Evolutionary conservation across 768 basidiomycete species (phyloP), one percentile per base, ranked within the genome.

Genomic region (Fomitopsis pulvina): DNA sequence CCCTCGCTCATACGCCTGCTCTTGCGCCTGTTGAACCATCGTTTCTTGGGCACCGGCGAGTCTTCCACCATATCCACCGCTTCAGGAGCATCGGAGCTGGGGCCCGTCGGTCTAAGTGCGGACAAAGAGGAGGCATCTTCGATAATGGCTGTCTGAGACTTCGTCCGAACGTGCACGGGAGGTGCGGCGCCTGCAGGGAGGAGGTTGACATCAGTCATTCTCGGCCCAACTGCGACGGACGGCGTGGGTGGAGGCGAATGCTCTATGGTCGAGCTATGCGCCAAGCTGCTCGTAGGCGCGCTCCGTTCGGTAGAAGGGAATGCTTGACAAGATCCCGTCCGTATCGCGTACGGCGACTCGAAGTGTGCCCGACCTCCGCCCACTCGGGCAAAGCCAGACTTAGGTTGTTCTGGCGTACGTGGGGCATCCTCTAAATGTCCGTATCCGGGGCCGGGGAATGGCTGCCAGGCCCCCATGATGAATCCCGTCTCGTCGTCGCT

Each of bases 391-490:
- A 97, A 96, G 2, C 91, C 91, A 18, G 85, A 78, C 41, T 63
- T 61, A 3, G 57, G 56, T 0, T 53, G 43, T 24, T 63, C 55
- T 16, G 54, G 57, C 22, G 66, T 45, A 25, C 60, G 57, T 1
- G 66, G 55, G 14, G 61, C 59, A 27, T 77, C 75, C 20, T 67
- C 67, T 20, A 81, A 71, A 8, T 75, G 66, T 20, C 62, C 47
- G 60, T 81, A 80, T 0, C 77, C 77, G 20, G 72, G 63, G 6
- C 75, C 70, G 0, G 79, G 79, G 71, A 80, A 87, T 25, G 83
- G 80, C 56, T 85, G 83, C 90, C 92, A 95, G n/a, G 94, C 90
- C 37, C 84, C 85, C 91, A 97, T 95, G 61, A 97, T 96, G 56
- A 74, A 87, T 11, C 89, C 86, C 16, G 72, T 75, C 55, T 88